These are phyloP conservation scores for Citrus mangshanensis DNA, from an alignment of 345 rosid species.

Conservation along the genomic window DNA sequence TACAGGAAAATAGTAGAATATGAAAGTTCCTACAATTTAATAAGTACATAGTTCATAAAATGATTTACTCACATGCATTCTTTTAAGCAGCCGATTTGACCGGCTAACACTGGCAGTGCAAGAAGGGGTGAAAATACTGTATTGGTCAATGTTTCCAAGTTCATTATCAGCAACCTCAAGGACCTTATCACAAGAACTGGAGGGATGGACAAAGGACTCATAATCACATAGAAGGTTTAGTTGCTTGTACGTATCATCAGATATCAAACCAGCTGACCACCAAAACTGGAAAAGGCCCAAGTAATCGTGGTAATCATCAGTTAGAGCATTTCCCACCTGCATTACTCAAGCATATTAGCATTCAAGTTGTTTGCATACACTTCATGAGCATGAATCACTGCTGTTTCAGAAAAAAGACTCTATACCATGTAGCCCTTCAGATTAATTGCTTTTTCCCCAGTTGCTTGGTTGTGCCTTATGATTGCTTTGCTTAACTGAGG, in stretches of 20 bases:
- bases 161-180: slow-evolving; percentile 58
- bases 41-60: background rate
- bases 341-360: slow-evolving; percentile 14
- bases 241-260: slow-evolving; percentile 71
- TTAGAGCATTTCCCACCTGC: slow-evolving; percentile 94
- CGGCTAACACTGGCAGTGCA: slow-evolving; percentile 57
- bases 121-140: slow-evolving; percentile 81
- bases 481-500: slow-evolving; percentile 90
- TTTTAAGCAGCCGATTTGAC: slow-evolving; percentile 48
- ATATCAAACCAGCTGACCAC: slow-evolving; percentile 89
- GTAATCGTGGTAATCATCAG: slow-evolving; percentile 82
- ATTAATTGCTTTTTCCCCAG: slow-evolving; percentile 45
- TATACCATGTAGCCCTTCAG: slow-evolving; percentile 89
- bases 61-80: slow-evolving; percentile 51
- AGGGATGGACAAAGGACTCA: slow-evolving; percentile 65
- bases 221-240: slow-evolving; percentile 65
- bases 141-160: slow-evolving; percentile 78
- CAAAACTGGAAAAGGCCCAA: slow-evolving; percentile 75
- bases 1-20: slow-evolving; percentile 5
- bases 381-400: background rate
- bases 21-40: background rate
- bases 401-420: slow-evolving; percentile 4
- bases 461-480: slow-evolving; percentile 51
- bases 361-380: slow-evolving; percentile 8
- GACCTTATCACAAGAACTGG: slow-evolving; percentile 52